A percentile compares a stretch with the other conserved stretches of the same genome.
phyloP scores from a whole-genome alignment of 495 filamentous ascomycete species.

The Chaetomidium leptoderma region DNA sequence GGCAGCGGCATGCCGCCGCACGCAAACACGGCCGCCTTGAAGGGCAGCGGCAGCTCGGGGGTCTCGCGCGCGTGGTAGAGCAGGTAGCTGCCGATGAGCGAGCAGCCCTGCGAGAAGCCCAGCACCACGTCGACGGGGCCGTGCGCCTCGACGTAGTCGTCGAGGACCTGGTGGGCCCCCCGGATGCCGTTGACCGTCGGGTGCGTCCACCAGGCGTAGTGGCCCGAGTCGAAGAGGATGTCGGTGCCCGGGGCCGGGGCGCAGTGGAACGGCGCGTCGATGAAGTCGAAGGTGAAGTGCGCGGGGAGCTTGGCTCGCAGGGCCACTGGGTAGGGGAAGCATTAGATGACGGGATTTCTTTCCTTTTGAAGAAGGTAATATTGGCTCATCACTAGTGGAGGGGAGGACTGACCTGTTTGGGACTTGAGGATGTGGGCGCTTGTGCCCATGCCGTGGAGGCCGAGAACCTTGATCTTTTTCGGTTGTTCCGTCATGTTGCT shows the following conservation, averaged over 20 bases:
- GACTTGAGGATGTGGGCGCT: conserved; percentile 55
- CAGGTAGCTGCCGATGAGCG: conserved; percentile 46
- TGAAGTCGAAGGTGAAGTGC: conserved; percentile 50
- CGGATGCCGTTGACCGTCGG: conserved; percentile 37
- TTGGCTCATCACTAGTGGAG: not conserved
- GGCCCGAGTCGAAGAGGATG: conserved; percentile 48
- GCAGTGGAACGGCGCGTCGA: conserved; percentile 47
- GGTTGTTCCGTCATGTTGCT: not conserved
- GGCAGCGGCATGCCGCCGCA: conserved; percentile 50
- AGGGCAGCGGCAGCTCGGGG: conserved; percentile 39
- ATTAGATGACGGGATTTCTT: not conserved
- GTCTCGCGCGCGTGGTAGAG: conserved; percentile 37
- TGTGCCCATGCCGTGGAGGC: conserved; percentile 61
- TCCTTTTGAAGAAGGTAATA: not conserved
- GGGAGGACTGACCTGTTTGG: conserved; percentile 48
- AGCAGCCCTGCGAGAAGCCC: conserved; percentile 58
- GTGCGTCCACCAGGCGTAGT: conserved; percentile 46
- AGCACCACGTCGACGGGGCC: conserved; percentile 61
- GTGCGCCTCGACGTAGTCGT: conserved; percentile 41
- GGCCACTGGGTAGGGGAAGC: conserved; percentile 24
- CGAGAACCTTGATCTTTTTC: conserved; percentile 53
- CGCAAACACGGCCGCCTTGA: conserved; percentile 58
- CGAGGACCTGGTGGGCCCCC: conserved; percentile 44
- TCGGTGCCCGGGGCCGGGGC: conserved; percentile 51
- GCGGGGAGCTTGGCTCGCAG: conserved; percentile 31